Evolutionary conservation across 257 asterid genomes (phyloP).

Genomic region (Salvia splendens): DNA sequence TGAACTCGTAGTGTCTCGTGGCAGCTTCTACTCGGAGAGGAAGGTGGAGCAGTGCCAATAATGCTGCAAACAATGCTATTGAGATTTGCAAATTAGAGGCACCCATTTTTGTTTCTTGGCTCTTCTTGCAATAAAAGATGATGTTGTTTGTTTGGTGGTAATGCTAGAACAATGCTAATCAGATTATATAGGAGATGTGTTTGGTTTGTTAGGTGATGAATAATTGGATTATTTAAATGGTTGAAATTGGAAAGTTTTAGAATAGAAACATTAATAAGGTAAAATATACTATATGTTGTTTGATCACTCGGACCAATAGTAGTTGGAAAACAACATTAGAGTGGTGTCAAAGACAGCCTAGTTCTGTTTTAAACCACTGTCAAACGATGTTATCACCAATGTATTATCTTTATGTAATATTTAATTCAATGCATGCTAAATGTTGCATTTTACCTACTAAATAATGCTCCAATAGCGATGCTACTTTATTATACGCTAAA

Average conservation of each 20-base stretch:
- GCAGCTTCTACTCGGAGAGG: slow-evolving; percentile 38
- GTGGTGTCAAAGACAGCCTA: slow-evolving; percentile 54
- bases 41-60: slow-evolving; percentile 26
- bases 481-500: neutral
- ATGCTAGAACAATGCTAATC: slow-evolving; percentile 26
- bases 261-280: neutral
- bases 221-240: neutral
- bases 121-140: neutral
- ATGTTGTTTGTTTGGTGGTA: slow-evolving; percentile 16
- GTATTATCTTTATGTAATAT: too few relatives aligned
- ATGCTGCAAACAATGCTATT: slow-evolving; percentile 23
- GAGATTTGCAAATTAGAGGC: slow-evolving; percentile 23
- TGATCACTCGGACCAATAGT: slow-evolving; percentile 34
- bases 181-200: slow-evolving; percentile 31
- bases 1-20: slow-evolving; percentile 50
- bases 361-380: slow-evolving; percentile 16
- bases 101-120: slow-evolving; percentile 31
- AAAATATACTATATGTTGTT: neutral
- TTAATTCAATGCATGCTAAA: neutral
- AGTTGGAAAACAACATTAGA: slow-evolving; percentile 50
- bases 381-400: too few relatives aligned
- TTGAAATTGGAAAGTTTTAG: neutral
- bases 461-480: neutral
- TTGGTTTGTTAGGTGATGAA: slow-evolving; percentile 42
- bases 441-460: neutral